Evolutionary conservation across 345 rosid species (phyloP).

Genomic region (Brassica cretica): DNA sequence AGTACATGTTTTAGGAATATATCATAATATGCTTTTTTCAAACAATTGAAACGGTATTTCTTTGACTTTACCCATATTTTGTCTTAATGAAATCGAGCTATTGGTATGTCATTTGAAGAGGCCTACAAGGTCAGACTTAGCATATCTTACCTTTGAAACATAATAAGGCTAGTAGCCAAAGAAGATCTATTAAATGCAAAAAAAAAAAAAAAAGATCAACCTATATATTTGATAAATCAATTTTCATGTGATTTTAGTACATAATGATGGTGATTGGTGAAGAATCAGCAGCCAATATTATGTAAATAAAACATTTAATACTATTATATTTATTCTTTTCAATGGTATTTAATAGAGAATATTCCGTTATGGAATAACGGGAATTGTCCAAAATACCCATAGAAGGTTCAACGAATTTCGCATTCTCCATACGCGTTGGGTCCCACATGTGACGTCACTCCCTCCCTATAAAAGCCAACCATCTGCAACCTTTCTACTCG

Average conservation of each 20-base stretch:
- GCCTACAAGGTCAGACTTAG: background rate
- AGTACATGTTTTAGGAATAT: background rate
- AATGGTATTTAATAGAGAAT: constrained; percentile 15
- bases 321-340: background rate
- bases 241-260: background rate
- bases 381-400: constrained; percentile 30
- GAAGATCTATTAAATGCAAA: background rate
- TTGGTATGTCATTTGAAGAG: background rate
- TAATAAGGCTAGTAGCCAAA: background rate
- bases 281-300: background rate
- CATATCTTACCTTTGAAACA: background rate
- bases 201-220: background rate
- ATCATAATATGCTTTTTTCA: background rate
- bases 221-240: background rate
- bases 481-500: constrained; percentile 31
- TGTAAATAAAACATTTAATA: background rate
- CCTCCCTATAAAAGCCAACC: constrained; percentile 25
- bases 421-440: constrained; percentile 27
- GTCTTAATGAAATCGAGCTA: background rate
- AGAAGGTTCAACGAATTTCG: constrained; percentile 23
- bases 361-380: constrained; percentile 27
- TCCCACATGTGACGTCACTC: constrained; percentile 23
- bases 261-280: background rate
- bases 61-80: background rate
- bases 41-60: background rate